Percentiles rank a stretch among this genome's conserved stretches.
Conservation (phyloP, 1,284 basidiomycete genomes). For the Apiotrichum montevideense region DNA sequence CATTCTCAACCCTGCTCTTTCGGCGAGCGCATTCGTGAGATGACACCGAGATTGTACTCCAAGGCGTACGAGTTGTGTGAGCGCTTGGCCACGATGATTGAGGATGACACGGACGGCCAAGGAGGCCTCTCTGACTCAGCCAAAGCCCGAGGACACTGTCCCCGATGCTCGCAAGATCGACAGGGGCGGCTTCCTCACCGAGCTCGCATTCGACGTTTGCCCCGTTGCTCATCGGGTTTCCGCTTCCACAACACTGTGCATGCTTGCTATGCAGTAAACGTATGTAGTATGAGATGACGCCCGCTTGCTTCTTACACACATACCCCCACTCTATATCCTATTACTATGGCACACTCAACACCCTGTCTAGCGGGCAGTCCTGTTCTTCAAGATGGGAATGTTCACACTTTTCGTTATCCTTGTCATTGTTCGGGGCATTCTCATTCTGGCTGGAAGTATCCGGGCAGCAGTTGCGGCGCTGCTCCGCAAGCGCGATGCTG, state of each 20-base stretch:
- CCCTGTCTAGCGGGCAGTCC: too few species aligned
- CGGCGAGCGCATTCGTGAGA: constrained; percentile 38
- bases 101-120: not conserved
- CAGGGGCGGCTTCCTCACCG: constrained; percentile 4
- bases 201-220: constrained; percentile 58
- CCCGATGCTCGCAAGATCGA: constrained; percentile 13
- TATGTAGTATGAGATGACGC: too few species aligned
- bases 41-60: constrained; percentile 56
- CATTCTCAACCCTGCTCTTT: constrained; percentile 37
- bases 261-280: too few species aligned
- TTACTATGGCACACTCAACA: too few species aligned
- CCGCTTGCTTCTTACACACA: too few species aligned
- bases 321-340: too few species aligned
- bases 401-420: too few species aligned
- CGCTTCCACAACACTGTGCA: too few species aligned
- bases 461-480: not conserved
- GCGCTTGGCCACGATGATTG: not conserved
- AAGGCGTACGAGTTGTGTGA: constrained; percentile 54
- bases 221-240: too few species aligned
- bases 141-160: constrained; percentile 11
- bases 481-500: not conserved
- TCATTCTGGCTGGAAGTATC: not conserved
- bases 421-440: too few species aligned
- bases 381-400: too few species aligned
- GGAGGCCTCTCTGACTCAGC: not conserved